A percentile compares a stretch with the other conserved stretches of the same genome.
These are phyloP conservation scores for Phialocephala subalpina DNA, from an alignment of 2,329 filamentous ascomycete genomes.

Conservation along the genomic window DNA sequence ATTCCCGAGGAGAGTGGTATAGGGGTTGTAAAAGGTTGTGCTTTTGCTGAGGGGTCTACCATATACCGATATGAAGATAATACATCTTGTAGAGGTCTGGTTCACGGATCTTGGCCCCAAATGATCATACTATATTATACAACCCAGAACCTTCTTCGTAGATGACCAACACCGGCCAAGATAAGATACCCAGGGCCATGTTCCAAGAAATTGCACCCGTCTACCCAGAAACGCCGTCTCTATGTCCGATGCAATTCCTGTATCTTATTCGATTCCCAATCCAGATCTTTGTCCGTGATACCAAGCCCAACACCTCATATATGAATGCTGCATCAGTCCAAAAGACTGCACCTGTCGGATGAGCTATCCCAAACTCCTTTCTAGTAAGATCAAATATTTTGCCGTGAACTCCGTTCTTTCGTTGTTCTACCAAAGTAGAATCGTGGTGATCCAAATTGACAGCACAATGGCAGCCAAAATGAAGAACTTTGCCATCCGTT, in stretches of 20 bases:
- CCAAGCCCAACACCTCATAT: neutral
- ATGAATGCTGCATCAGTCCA: neutral
- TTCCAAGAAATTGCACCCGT: neutral
- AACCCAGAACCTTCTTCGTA: neutral
- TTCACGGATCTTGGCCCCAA: neutral
- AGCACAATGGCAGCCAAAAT: conserved; percentile 28
- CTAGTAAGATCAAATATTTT: neutral
- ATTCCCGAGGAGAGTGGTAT: too few relatives aligned
- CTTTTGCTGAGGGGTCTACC: neutral
- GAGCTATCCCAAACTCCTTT: neutral
- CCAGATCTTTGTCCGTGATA: neutral
- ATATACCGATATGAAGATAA: conserved; percentile 1
- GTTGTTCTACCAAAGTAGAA: conserved; percentile 18
- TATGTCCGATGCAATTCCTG: conserved; percentile 3
- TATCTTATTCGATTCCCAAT: neutral
- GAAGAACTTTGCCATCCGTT: conserved; percentile 23
- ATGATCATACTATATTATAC: conserved; percentile 5
- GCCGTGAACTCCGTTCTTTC: neutral
- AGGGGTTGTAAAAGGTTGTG: too few relatives aligned
- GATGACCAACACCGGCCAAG: neutral
- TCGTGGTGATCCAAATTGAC: conserved; percentile 29
- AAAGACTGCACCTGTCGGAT: neutral
- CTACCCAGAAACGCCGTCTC: neutral
- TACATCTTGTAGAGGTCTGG: neutral
- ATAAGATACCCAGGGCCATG: neutral